phyloP scores from a whole-genome alignment of 106 monocot genomes.

The Dioscorea dumetorum region DNA sequence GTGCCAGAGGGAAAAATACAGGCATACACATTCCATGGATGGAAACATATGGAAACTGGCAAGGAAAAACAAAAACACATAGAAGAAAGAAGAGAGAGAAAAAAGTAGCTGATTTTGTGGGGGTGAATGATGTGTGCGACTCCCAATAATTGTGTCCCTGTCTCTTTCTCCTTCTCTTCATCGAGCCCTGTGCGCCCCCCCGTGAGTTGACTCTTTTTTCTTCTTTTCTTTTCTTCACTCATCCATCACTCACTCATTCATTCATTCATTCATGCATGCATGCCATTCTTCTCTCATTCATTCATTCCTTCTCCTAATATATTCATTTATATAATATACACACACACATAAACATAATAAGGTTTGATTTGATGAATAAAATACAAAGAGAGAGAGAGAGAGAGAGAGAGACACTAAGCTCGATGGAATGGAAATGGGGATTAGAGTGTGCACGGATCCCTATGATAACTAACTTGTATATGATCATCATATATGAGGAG shows the following conservation, averaged over 20 bases:
- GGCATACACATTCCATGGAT: too few relatives aligned
- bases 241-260: neutral
- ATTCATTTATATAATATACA: too few relatives aligned
- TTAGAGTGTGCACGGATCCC: conserved; percentile 9
- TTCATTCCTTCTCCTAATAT: too few relatives aligned
- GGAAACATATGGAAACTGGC: neutral
- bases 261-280: neutral
- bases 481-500: neutral
- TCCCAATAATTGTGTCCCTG: conserved; percentile 21
- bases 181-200: conserved; percentile 30
- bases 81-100: neutral
- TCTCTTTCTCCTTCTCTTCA: conserved; percentile 5
- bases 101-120: conserved; percentile 12
- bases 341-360: too few relatives aligned
- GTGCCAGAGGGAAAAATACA: too few relatives aligned
- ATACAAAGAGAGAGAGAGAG: too few relatives aligned
- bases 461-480: conserved; percentile 2
- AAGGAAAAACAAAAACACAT: neutral
- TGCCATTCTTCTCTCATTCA: too few relatives aligned
- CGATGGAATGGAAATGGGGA: neutral
- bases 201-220: conserved; percentile 16
- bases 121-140: conserved; percentile 29
- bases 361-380: too few relatives aligned
- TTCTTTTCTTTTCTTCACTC: neutral
- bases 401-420: too few relatives aligned